Evolutionary conservation across 768 basidiomycete species (phyloP), one percentile per base, ranked within the genome.

Genomic region (Pisolithus sp.): DNA sequence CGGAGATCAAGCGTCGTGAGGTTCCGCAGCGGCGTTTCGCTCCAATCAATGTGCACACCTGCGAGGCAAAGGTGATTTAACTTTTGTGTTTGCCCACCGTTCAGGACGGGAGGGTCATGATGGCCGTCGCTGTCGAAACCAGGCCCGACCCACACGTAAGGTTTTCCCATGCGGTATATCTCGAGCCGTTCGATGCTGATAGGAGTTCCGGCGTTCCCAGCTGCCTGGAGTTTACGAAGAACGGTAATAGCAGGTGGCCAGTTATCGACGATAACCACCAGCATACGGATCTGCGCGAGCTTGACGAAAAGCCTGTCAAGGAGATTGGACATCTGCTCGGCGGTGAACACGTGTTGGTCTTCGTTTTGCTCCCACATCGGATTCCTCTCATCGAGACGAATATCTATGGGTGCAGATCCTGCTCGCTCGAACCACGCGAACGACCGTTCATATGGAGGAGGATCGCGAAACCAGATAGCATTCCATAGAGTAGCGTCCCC

Each of bases 1-100:
- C 85, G 78, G 48, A 89, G 67, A 57, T 87, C 85, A 50, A 89
- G 71, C 9, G 76, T 77, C 21, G 75, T 75, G n/a, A 89, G 76
- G 57, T 85, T 79, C 30, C 63, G 58, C 8, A 84, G 26, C 48
- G 64, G 49, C 7, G 81, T 73, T 17, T 63, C 64, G 13, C 68
- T 57, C 80, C 85, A 88, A 63, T 86, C 75, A 53, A 86, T 67
- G 54, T 81, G 73, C 26, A 88, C 67, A 3, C 83, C 83, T 50
- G 80, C 78, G 28, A 85, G 60, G 36, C 77, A 72, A 39, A 87
- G 58, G 57, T 78, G 73, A 26, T 68, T 66, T 9, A 89, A 67
- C n/a, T 62, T 62, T 7, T 71, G 73, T 1, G 79, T 69, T 9
- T 56, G 54, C 2, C 68, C 74, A 17, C 80, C 77, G 49, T 76